Percentiles rank a stretch among this genome's conserved stretches.
Evolutionary conservation across 2,329 filamentous ascomycete species (phyloP).

Genomic region (Escovopsis sp.): DNA sequence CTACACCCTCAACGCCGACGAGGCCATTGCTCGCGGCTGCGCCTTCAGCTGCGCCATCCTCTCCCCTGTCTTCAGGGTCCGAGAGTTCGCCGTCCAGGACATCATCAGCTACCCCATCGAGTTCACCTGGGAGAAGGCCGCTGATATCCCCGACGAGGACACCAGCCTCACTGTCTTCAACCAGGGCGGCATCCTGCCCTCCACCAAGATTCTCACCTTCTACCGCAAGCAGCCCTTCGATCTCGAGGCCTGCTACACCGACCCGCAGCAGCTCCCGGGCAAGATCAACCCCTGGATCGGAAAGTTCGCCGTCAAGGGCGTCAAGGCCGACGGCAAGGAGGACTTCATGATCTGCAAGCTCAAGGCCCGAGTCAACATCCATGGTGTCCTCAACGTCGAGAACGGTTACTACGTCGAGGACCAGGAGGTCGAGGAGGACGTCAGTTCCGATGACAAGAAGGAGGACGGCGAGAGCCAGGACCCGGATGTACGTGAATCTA

Average conservation of each 20-base stretch:
- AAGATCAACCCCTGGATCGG: constrained; percentile 93
- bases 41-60: constrained; percentile 97
- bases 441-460: constrained; percentile 62
- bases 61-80: constrained; percentile 93
- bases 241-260: constrained; percentile 84
- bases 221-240: constrained; percentile 97
- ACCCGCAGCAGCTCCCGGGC: constrained; percentile 73
- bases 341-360: constrained; percentile 99
- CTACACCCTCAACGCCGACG: constrained; percentile 96
- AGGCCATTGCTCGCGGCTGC: constrained; percentile 88
- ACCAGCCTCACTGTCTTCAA: constrained; percentile 95
- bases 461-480: constrained; percentile 51
- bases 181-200: constrained; percentile 91
- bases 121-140: constrained; percentile 96
- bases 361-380: constrained; percentile 90
- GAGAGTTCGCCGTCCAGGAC: constrained; percentile 94
- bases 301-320: constrained; percentile 92
- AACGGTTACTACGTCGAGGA: constrained; percentile 97
- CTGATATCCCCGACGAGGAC: constrained; percentile 96
- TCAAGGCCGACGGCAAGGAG: constrained; percentile 82
- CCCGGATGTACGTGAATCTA: constrained; percentile 54
- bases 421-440: constrained; percentile 86
- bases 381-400: constrained; percentile 92
- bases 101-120: constrained; percentile 97
- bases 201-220: constrained; percentile 97